Evolutionary conservation across 2,329 filamentous ascomycete species (phyloP).

Genomic region (Cucurbitaria berberidis): DNA sequence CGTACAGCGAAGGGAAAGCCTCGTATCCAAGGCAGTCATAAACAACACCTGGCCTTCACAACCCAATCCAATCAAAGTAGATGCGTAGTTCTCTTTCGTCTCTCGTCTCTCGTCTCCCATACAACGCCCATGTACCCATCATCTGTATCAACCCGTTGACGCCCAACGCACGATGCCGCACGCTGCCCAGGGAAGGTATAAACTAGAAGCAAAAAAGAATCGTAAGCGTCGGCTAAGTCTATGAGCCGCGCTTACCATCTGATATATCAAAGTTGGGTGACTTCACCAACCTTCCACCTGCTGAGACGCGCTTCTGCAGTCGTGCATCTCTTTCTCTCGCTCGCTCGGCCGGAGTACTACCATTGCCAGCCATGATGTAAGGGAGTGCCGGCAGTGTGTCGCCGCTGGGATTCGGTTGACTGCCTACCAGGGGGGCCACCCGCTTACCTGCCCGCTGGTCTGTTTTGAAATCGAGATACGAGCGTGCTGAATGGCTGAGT

Average conservation of each 20-base stretch:
- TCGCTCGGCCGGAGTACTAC: conserved; percentile 48
- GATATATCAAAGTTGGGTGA: conserved; percentile 32
- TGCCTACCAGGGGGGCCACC: conserved; percentile 54
- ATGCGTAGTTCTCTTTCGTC: neutral
- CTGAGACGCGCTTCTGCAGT: conserved; percentile 50
- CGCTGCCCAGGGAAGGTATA: conserved; percentile 43
- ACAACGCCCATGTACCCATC: conserved; percentile 5
- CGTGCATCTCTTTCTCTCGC: conserved; percentile 46
- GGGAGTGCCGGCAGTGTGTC: conserved; percentile 71
- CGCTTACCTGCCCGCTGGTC: conserved; percentile 52
- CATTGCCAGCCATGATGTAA: conserved; percentile 51
- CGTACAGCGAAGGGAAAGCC: conserved; percentile 1
- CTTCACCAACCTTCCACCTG: conserved; percentile 51
- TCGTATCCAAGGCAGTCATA: neutral
- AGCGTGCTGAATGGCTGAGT: conserved; percentile 76
- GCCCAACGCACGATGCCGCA: conserved; percentile 40
- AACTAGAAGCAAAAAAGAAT: conserved; percentile 37
- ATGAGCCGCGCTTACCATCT: conserved; percentile 46
- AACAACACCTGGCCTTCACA: neutral
- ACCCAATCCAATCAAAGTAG: neutral
- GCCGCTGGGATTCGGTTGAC: conserved; percentile 52
- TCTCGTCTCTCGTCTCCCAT: neutral
- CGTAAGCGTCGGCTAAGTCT: conserved; percentile 37
- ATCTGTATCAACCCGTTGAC: conserved; percentile 33
- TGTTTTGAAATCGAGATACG: conserved; percentile 83